phyloP scores from a whole-genome alignment of 768 basidiomycete genomes.

The Trametes meyenii region DNA sequence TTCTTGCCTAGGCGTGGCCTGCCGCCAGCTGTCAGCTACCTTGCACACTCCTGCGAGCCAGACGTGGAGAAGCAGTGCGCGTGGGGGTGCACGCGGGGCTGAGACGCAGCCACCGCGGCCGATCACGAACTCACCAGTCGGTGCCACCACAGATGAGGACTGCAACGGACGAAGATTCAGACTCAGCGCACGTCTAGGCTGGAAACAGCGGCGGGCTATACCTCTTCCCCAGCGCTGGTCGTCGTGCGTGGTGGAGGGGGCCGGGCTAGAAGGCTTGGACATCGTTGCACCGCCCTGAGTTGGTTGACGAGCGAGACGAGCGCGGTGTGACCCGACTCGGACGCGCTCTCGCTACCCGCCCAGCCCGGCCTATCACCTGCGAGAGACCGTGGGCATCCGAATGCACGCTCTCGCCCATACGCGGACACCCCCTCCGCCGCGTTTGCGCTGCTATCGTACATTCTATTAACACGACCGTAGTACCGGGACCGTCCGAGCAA shows the following conservation, averaged over 20 bases:
- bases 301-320: conserved; percentile 17
- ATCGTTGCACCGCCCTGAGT: conserved; percentile 20
- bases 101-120: conserved; percentile 14
- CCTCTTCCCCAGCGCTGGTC: conserved; percentile 28
- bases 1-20: conserved; percentile 82
- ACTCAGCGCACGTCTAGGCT: conserved; percentile 7
- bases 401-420: not conserved
- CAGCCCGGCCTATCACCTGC: conserved; percentile 14
- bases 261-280: conserved; percentile 14
- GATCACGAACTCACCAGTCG: conserved; percentile 61
- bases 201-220: not conserved
- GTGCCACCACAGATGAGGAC: conserved; percentile 87
- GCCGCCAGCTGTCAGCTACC: conserved; percentile 8
- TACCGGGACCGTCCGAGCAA: conserved; percentile 13
- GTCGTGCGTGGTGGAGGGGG: conserved; percentile 11
- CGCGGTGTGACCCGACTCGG: conserved; percentile 18
- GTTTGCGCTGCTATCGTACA: conserved; percentile 11
- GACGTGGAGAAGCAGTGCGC: not conserved
- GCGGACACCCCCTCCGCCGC: not conserved
- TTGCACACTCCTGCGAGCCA: conserved; percentile 16
- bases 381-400: conserved; percentile 1
- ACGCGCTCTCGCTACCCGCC: conserved; percentile 19
- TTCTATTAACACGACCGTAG: conserved; percentile 1
- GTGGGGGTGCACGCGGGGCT: conserved; percentile 15
- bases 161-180: conserved; percentile 33